Percentiles rank a stretch among this genome's conserved stretches.
These are phyloP conservation scores for Pulicaria dysenterica DNA, from an alignment of 129 eudicot species.

Conservation along the genomic window DNA sequence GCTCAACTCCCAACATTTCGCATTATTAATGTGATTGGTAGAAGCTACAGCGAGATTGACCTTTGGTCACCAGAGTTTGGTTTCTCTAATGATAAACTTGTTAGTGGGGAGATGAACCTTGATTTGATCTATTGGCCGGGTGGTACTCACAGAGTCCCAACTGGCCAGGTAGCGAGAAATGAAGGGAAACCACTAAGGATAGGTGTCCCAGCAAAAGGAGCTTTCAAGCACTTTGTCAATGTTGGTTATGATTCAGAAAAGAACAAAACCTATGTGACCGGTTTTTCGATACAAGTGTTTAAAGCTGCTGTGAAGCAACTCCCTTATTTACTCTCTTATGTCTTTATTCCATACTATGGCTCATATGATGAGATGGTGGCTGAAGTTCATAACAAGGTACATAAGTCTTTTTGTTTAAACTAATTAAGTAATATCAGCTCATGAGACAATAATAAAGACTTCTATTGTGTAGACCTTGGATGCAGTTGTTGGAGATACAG, in stretches of 20 bases:
- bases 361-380: slow-evolving; percentile 66
- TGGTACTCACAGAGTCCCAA: slow-evolving; percentile 40
- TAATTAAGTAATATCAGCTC: neutral
- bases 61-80: slow-evolving; percentile 60
- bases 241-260: slow-evolving; percentile 39
- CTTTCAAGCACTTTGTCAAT: slow-evolving; percentile 63
- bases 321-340: slow-evolving; percentile 48
- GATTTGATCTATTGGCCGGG: slow-evolving; percentile 63
- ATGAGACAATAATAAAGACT: neutral
- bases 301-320: slow-evolving; percentile 48
- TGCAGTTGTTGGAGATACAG: slow-evolving; percentile 68
- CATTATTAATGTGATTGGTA: slow-evolving; percentile 64
- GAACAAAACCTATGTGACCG: slow-evolving; percentile 42
- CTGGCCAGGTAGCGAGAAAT: slow-evolving; percentile 36
- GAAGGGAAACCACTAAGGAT: slow-evolving; percentile 45
- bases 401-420: neutral
- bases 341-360: slow-evolving; percentile 52
- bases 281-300: slow-evolving; percentile 63
- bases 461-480: slow-evolving; percentile 38
- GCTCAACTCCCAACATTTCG: slow-evolving; percentile 37
- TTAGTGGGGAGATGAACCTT: slow-evolving; percentile 24
- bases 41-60: slow-evolving; percentile 52
- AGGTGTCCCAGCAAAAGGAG: slow-evolving; percentile 64
- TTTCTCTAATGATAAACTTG: slow-evolving; percentile 30
- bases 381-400: slow-evolving; percentile 54